Evolutionary conservation across 2,329 filamentous ascomycete genomes (phyloP), one percentile per base, ranked within the genome.

Genomic region (Lasiodiplodia citricola): DNA sequence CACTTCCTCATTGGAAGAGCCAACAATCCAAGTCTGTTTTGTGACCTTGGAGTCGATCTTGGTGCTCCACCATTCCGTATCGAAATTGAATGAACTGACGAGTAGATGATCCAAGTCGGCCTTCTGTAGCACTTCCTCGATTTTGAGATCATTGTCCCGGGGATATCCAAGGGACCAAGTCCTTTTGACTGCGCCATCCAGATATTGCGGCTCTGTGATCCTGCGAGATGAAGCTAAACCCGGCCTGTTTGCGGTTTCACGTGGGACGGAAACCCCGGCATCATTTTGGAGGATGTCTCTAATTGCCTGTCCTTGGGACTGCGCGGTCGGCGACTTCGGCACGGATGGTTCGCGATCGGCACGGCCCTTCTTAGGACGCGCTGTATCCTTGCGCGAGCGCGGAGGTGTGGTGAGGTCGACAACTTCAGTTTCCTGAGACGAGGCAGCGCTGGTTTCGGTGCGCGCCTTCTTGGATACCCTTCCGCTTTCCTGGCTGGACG

Each of bases 1-100:
- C 44, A 23, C 63, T 13, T 75, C 75, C 55, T 86, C 79, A 52
- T 85, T 83, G 69, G 86, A 85, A 2, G 85, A 87, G 71, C 88
- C 86, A 84, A 91, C 88, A 23, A 91, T 80, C 72, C 90, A 83
- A 21, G 85, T 76, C 65, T 84, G 80, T 60, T 84, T 85, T 10
- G 81, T 82, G n/a, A 76, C 79, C 3, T 72, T 70, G 4, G 92
- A 83, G 25, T 93, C 84, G 35, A 97, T 78, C 76, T 96, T 96
- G 6, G 86, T 79, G 18, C 77, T 73, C 91, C 92, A 96, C 92
- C 93, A 97, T 35, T 91, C 86, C 16, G 91, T 87, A 71, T 98
- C 91, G 89, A 92, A 96, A 76, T 95, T 89, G 73, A 92, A 98
- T 0, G 95, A 92, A 73, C 94, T 97, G 5, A 98, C 81, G 0